Percentiles rank a stretch among this genome's conserved stretches.
phyloP scores from a whole-genome alignment of 306 rosid genomes.

The Pyrus bretschneideri region DNA sequence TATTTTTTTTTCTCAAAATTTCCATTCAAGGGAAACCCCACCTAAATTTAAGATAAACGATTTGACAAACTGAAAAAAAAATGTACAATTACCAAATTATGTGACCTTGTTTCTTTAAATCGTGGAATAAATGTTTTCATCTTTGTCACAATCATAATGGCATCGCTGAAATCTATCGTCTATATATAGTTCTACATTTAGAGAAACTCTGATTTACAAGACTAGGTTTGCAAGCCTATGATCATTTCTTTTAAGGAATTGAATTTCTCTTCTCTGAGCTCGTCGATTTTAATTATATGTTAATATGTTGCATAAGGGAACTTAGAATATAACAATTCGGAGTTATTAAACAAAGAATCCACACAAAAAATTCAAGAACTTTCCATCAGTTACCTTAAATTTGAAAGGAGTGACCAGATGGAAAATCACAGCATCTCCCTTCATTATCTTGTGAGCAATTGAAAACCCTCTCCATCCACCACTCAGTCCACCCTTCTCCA shows the following conservation, averaged over 20 bases:
- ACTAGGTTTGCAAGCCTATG: neutral
- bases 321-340: neutral
- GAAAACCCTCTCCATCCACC: slow-evolving; percentile 54
- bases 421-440: slow-evolving; percentile 34
- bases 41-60: neutral
- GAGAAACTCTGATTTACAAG: neutral
- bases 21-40: neutral
- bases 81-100: neutral
- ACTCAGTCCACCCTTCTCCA: slow-evolving; percentile 29
- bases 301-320: neutral
- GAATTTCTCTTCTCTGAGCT: neutral
- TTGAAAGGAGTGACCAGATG: slow-evolving; percentile 24
- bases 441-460: slow-evolving; percentile 20
- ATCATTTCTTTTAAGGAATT: no score
- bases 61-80: neutral
- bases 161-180: neutral
- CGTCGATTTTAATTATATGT: neutral
- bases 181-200: neutral
- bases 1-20: neutral
- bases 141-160: neutral
- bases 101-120: neutral
- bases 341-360: neutral
- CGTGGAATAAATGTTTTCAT: neutral
- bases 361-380: neutral
- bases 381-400: slow-evolving; percentile 37